A percentile compares a stretch with the other conserved stretches of the same genome.
Evolutionary conservation across 2,329 filamentous ascomycete species (phyloP).

Genomic region (Pyricularia grisea): DNA sequence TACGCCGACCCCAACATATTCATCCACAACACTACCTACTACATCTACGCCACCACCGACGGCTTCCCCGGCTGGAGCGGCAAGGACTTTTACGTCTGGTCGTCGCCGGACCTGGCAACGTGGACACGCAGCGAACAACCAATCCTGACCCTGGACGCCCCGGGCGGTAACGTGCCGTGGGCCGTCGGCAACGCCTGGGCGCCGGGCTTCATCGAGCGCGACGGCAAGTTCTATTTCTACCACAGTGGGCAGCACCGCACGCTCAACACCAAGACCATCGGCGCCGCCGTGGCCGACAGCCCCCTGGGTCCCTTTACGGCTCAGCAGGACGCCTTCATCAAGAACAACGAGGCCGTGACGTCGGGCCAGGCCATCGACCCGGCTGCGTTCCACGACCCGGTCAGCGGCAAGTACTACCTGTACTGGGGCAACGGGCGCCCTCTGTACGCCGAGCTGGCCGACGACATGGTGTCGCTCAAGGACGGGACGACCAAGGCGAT

Average conservation of each 20-base stretch:
- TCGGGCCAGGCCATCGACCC: conserved; percentile 47
- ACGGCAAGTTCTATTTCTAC: conserved; percentile 57
- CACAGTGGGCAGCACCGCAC: conserved; percentile 46
- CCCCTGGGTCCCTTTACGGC: conserved; percentile 53
- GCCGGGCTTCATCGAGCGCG: conserved; percentile 48
- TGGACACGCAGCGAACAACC: conserved; percentile 31
- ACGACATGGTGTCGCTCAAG: conserved; percentile 36
- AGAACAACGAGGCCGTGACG: conserved; percentile 35
- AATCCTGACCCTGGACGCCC: conserved; percentile 34
- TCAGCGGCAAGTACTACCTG: conserved; percentile 45
- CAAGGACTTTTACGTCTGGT: conserved; percentile 37
- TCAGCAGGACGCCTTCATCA: conserved; percentile 41
- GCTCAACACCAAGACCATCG: conserved; percentile 47
- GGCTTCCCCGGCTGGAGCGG: conserved; percentile 33
- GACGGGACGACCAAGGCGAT: conserved; percentile 21
- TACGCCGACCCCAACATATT: conserved; percentile 38
- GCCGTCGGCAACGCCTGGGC: conserved; percentile 59
- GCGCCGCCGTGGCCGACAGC: conserved; percentile 45
- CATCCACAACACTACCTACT: conserved; percentile 31
- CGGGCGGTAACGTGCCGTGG: conserved; percentile 49
- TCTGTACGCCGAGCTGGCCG: conserved; percentile 29
- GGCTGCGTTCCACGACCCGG: conserved; percentile 49
- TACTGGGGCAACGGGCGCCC: conserved; percentile 48
- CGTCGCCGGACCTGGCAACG: conserved; percentile 28
- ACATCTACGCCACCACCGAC: conserved; percentile 37